Base-by-base conservation (phyloP, 2,329 filamentous ascomycete species). In the Pestalotiopsis fici region DNA sequence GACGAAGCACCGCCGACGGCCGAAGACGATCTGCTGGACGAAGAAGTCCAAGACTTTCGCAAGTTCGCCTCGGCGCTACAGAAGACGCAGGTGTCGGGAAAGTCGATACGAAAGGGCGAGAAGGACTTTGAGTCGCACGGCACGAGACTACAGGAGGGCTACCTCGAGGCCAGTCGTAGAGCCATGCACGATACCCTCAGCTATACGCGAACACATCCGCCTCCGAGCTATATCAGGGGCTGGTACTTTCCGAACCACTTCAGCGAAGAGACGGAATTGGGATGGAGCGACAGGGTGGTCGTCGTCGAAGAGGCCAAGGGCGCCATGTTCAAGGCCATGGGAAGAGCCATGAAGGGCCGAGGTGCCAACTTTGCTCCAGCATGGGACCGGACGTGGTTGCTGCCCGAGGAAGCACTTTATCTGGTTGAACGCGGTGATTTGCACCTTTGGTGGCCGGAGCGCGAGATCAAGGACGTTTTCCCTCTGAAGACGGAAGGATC, bases 51-150 rank as follows among this genome's bases (percentile, higher is more conserved):
- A 75, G 95, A 98, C 81, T 98, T 95, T 79, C 91, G 93, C 71
- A 91, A 95, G 69, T 90, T 90, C 70, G 82, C 83, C 3, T 81
- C 85, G 35, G 79, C 87, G 69, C 84, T 86, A 69, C 67, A 71
- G 50, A 73, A 73, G 60, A 81, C 82, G 65, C 81, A 83, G 59
- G 79, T 85, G 56, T 86, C 85, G 9, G 79, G 84, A 63, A 88
- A 89, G 73, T 87, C 95, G 12, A 94, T 97, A 43, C 94, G 95
- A 71, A 93, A 94, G 70, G 96, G 96, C 69, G 94, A 97, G 78
- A 99, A 99, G 80, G 96, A 99, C 82, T 99, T 98, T 78, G 96
- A 98, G 81, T 91, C 93, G 31, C 94, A 98, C 80, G 93, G 93
- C 60, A 98, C 96, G 2, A 87, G 88, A 37, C 89, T 93, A 37